Evolutionary conservation across 1,284 basidiomycete species (phyloP), one percentile per base, ranked within the genome.

Genomic region (Fistulinella cinereoalba): DNA sequence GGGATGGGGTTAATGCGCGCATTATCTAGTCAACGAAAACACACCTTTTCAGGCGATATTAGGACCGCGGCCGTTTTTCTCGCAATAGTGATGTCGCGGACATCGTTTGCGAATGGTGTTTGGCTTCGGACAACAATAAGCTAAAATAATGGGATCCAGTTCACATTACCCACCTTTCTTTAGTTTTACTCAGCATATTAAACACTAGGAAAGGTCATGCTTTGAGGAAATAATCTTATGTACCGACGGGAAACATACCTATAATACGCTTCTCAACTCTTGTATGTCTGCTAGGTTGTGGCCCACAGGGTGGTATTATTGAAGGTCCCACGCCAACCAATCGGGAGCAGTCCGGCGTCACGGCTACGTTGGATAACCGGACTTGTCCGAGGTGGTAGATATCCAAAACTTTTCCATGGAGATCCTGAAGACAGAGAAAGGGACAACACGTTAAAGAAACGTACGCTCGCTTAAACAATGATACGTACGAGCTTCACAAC

Each of bases 191-290:
- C 41, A 76, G 75, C 66, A 84, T 75, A 55, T 89, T 88, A 64
- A 84, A 88, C 3, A 83, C 88, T 90, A n/a, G n/a, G n/a, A n/a
- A n/a, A n/a, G n/a, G n/a, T n/a, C n/a, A n/a, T n/a, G n/a, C n/a
- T n/a, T n/a, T n/a, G n/a, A n/a, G n/a, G n/a, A n/a, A n/a, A n/a
- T n/a, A n/a, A n/a, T n/a, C n/a, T n/a, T n/a, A n/a, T n/a, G n/a
- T n/a, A n/a, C n/a, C n/a, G n/a, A n/a, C n/a, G n/a, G n/a, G n/a
- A n/a, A n/a, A n/a, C 48, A 5, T 58, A 86, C 88, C 81, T 42
- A 88, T 77, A 25, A 90, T 77, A 25, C 83, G 79, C 55, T 90
- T 90, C 61, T 90, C 87, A 6, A 77, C 80, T 44, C 80, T 72
- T 34, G 62, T 67, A 21, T 80, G 85, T 62, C 80, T 85, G 54